Base-by-base conservation (phyloP, 768 basidiomycete species). In the Tricholomella constricta region DNA sequence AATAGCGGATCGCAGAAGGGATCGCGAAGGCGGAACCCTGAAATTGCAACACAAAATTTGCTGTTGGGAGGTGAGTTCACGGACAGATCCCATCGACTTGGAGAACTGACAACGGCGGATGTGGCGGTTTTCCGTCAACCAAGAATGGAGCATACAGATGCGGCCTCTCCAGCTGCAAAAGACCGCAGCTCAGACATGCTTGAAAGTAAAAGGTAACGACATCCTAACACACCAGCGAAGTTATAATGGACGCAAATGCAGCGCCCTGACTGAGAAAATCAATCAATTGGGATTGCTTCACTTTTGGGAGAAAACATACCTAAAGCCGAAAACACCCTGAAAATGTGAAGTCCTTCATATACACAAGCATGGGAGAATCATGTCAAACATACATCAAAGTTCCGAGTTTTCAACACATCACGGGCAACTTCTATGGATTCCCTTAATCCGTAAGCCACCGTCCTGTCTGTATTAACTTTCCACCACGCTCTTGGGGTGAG, bases 401-500 rank as follows among this genome's bases (percentile, higher is more conserved):
- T 80, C 54, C 83, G 78, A 47, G 72, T 74, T 54, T 71, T 73
- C 53, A 94, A 68, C 6, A 85, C 64, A 32, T 86, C 83, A 57
- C 76, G 78, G 22, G 92, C 67, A 44, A 70, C 47, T 40, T 69
- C 56, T 27, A 93, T 63, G 14, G 84, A 79, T 8, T 84, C 83
- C 12, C 81, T 78, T 20, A 91, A 64, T 6, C 89, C 88, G 5
- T 60, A 56, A 12, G 78, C 75, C 29, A 75, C 68, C 25, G 79
- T 82, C 42, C 78, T 76, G 8, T 81, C 80, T 8, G 69, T 65
- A 52, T 85, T 80, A 6, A 75, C 61, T 51, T 71, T 81, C 83
- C 84, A 94, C 91, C 91, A 93, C 4, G 74, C 88, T 51, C 89
- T 76, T 4, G 88, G 81, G 6, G 72, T 78, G 22, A 80, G 66